Conservation (phyloP, 2,329 filamentous ascomycete genomes). For the Monosporascus sp. region DNA sequence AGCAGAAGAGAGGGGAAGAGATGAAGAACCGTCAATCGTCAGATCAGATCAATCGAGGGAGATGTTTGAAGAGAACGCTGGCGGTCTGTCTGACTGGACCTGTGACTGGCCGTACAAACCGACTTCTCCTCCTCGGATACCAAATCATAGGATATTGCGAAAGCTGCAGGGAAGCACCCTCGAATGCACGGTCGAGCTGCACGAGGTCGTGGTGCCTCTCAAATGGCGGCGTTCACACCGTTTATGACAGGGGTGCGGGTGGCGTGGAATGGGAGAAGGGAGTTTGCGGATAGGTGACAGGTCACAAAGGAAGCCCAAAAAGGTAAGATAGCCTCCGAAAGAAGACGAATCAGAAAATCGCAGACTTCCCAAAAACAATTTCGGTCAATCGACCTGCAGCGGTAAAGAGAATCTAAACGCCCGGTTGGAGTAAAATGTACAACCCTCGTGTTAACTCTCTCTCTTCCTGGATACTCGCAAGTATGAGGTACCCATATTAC, state of each 20-base stretch:
- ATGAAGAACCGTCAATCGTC: neutral
- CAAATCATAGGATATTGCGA: neutral
- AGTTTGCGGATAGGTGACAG: neutral
- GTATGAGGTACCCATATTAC: too few species aligned
- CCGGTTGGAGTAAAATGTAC: neutral
- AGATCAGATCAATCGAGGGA: neutral
- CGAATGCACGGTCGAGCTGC: constrained; percentile 12
- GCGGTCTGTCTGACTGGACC: neutral
- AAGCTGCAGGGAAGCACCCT: constrained; percentile 5
- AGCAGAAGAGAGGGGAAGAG: neutral
- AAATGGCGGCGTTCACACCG: constrained; percentile 11
- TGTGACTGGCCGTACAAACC: neutral
- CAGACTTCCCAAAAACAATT: neutral
- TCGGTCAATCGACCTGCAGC: neutral
- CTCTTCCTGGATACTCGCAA: too few species aligned
- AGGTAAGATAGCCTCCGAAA: neutral
- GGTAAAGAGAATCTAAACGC: neutral
- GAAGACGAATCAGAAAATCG: neutral
- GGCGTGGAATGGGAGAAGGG: neutral
- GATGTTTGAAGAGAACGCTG: neutral
- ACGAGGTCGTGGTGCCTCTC: constrained; percentile 22
- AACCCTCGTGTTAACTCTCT: too few species aligned
- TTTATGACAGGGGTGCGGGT: neutral
- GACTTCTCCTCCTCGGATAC: too few species aligned
- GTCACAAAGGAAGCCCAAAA: neutral